phyloP scores from a whole-genome alignment of 441 rosid genomes.

The Geranium incanum region DNA sequence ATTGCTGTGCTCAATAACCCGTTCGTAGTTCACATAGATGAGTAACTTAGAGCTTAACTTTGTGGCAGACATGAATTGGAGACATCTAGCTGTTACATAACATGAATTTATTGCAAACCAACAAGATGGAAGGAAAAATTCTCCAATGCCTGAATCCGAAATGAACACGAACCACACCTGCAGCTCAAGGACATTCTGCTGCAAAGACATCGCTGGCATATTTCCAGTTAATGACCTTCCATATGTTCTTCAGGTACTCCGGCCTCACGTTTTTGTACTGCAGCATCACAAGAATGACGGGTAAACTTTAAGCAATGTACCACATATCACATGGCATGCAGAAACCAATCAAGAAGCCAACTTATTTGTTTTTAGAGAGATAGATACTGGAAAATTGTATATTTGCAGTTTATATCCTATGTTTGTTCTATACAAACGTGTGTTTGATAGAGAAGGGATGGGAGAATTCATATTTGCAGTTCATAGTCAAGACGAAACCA shows the following conservation, averaged over 20 bases:
- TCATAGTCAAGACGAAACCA: too few relatives aligned
- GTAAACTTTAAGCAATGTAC: neutral
- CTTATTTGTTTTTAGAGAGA: too few relatives aligned
- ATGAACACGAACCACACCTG: too few relatives aligned
- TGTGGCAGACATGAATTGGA: neutral
- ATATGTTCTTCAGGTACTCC: slow-evolving; percentile 81
- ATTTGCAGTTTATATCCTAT: too few relatives aligned
- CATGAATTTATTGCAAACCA: neutral
- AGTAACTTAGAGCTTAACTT: neutral
- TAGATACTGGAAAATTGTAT: too few relatives aligned
- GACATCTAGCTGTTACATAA: neutral
- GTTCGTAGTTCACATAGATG: too few relatives aligned
- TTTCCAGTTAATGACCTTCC: slow-evolving; percentile 92
- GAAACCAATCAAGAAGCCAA: too few relatives aligned
- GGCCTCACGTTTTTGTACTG: slow-evolving; percentile 98
- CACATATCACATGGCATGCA: too few relatives aligned
- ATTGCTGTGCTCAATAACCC: too few relatives aligned
- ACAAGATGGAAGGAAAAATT: neutral
- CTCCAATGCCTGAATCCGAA: neutral
- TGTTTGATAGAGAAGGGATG: too few relatives aligned
- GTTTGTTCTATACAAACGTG: too few relatives aligned
- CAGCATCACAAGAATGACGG: slow-evolving; percentile 11
- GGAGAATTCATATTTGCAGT: too few relatives aligned
- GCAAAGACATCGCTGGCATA: slow-evolving; percentile 57
- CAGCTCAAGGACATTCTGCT: slow-evolving; percentile 46